phyloP scores from a whole-genome alignment of 2,329 filamentous ascomycete genomes.

The Chaetomium olivaceum region DNA sequence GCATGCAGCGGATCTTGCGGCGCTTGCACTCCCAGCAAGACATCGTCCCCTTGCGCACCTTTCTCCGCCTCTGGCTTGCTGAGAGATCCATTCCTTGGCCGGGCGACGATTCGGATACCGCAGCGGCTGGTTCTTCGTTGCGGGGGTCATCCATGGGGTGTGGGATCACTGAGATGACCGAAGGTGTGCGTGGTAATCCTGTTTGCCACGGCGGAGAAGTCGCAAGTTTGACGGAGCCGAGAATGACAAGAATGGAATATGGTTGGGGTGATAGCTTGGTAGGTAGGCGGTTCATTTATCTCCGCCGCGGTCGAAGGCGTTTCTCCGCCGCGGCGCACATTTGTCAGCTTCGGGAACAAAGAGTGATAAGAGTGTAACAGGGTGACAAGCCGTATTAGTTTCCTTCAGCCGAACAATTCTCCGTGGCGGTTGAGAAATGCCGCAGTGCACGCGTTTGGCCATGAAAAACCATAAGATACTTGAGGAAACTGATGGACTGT shows the following conservation, averaged over 20 bases:
- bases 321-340: background rate
- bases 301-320: background rate
- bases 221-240: background rate
- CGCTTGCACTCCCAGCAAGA: slow-evolving; percentile 62
- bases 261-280: background rate
- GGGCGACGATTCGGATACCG: background rate
- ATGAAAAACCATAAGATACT: background rate
- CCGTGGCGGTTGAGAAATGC: background rate
- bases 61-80: slow-evolving; percentile 31
- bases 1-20: slow-evolving; percentile 54
- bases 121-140: background rate
- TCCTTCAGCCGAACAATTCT: background rate
- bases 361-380: background rate
- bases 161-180: background rate
- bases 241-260: background rate
- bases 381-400: background rate
- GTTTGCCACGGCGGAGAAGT: background rate
- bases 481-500: background rate
- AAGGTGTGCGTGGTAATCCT: background rate
- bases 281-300: background rate
- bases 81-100: background rate
- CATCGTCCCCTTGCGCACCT: slow-evolving; percentile 53
- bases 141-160: background rate
- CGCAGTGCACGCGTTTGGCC: background rate
- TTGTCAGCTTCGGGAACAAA: background rate